Evolutionary conservation across 345 rosid genomes (phyloP).

Genomic region (Lumnitzera racemosa): DNA sequence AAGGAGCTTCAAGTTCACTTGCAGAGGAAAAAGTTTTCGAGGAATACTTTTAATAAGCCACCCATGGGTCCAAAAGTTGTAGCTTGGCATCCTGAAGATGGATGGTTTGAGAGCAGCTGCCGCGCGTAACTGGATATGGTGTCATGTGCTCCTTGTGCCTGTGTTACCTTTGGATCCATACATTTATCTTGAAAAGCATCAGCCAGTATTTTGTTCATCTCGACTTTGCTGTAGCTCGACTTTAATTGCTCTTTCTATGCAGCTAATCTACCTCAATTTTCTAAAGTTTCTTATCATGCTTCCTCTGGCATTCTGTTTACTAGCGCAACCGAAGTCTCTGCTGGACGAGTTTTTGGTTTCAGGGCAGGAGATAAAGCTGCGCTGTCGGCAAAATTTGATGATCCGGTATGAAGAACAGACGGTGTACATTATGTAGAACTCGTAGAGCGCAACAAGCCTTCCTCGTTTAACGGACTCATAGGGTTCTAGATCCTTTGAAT

Average conservation of each 20-base stretch:
- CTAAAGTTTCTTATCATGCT: constrained; percentile 32
- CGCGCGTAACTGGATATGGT: constrained; percentile 21
- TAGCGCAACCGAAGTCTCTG: constrained; percentile 17
- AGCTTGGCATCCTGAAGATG: no score
- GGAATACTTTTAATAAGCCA: no score
- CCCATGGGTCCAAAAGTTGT: no score
- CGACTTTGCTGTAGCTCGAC: constrained; percentile 23
- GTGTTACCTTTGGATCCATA: constrained; percentile 23
- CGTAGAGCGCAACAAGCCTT: constrained; percentile 6
- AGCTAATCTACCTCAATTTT: constrained; percentile 31
- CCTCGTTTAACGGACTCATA: no score
- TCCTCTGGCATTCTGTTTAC: constrained; percentile 21
- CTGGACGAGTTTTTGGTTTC: neutral
- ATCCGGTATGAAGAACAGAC: constrained; percentile 4
- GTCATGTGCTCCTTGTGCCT: constrained; percentile 7
- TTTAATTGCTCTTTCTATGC: constrained; percentile 32
- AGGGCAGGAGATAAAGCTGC: constrained; percentile 9
- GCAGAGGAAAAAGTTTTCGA: no score
- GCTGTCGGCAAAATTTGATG: constrained; percentile 11
- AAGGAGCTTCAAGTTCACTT: no score
- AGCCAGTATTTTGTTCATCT: constrained; percentile 47
- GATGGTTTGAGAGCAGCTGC: constrained; percentile 18
- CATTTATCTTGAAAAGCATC: constrained; percentile 49
- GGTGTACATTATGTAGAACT: constrained; percentile 5
- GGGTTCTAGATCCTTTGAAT: no score